Percentiles rank a stretch among this genome's conserved stretches.
These are phyloP conservation scores for Priceomyces carsonii DNA, from an alignment of 805 yeast genomes.

Conservation along the genomic window DNA sequence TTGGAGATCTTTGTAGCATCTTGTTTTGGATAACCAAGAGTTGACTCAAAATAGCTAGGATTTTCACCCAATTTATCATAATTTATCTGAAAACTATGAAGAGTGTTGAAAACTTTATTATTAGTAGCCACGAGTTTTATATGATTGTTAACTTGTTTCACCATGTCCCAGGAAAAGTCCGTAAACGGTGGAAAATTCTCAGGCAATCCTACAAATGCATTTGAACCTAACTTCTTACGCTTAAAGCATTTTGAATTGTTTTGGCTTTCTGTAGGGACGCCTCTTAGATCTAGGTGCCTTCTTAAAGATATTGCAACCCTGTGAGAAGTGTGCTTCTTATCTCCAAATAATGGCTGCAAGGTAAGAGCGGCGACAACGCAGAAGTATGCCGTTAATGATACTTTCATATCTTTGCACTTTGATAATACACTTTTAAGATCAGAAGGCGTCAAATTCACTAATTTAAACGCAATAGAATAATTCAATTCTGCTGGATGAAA, in stretches of 20 bases:
- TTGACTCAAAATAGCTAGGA: constrained; percentile 20
- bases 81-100: constrained; percentile 18
- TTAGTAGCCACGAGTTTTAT: constrained; percentile 20
- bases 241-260: constrained; percentile 15
- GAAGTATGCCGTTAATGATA: constrained; percentile 35
- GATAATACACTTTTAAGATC: constrained; percentile 23
- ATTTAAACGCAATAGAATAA: constrained; percentile 23
- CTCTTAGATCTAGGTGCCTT: constrained; percentile 18
- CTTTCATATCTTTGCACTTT: constrained; percentile 28
- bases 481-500: constrained; percentile 20
- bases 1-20: constrained; percentile 39
- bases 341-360: constrained; percentile 29
- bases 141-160: constrained; percentile 18
- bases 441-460: constrained; percentile 24
- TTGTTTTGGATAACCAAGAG: constrained; percentile 23
- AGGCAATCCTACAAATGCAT: constrained; percentile 33
- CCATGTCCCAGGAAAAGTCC: constrained; percentile 35
- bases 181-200: constrained; percentile 30
- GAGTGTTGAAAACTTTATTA: constrained; percentile 22
- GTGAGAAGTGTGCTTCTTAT: constrained; percentile 21
- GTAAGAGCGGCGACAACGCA: constrained; percentile 24
- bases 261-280: constrained; percentile 15
- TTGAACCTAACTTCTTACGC: constrained; percentile 31
- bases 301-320: constrained; percentile 37
- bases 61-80: constrained; percentile 16